phyloP scores from a whole-genome alignment of 768 basidiomycete genomes.

The Dacryopinax primogenitus region DNA sequence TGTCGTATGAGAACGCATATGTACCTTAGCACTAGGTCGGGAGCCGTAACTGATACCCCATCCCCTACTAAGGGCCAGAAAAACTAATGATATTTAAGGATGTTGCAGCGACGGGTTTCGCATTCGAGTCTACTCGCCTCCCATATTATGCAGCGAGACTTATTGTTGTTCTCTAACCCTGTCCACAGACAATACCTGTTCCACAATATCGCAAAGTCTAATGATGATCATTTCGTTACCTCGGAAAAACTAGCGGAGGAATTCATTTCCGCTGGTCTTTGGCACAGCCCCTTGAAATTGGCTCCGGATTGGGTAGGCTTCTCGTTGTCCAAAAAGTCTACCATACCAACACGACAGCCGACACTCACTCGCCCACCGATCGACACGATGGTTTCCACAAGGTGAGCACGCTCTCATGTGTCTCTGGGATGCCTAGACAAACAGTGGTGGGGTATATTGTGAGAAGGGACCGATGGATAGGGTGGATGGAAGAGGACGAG shows the following conservation, averaged over 20 bases:
- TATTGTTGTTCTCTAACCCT: no score
- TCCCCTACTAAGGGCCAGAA: no score
- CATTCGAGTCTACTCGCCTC: no score
- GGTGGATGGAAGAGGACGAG: neutral
- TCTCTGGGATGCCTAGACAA: neutral
- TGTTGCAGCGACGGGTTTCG: no score
- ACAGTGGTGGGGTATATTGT: neutral
- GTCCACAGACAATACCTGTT: no score
- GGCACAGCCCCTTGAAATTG: constrained; percentile 2
- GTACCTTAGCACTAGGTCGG: no score
- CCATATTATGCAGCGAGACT: no score
- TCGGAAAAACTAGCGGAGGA: neutral
- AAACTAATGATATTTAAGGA: no score
- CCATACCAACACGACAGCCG: neutral
- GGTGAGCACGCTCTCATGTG: neutral
- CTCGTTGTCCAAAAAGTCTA: constrained; percentile 1
- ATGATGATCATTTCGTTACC: no score
- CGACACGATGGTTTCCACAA: neutral
- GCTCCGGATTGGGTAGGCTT: neutral
- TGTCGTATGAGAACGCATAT: no score
- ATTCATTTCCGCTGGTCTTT: neutral
- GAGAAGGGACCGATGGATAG: neutral
- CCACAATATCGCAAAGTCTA: no score
- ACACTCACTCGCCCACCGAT: constrained; percentile 6
- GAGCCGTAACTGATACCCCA: no score